Conservation (phyloP, 2,329 filamentous ascomycete species). For the Coniella lustricola region DNA sequence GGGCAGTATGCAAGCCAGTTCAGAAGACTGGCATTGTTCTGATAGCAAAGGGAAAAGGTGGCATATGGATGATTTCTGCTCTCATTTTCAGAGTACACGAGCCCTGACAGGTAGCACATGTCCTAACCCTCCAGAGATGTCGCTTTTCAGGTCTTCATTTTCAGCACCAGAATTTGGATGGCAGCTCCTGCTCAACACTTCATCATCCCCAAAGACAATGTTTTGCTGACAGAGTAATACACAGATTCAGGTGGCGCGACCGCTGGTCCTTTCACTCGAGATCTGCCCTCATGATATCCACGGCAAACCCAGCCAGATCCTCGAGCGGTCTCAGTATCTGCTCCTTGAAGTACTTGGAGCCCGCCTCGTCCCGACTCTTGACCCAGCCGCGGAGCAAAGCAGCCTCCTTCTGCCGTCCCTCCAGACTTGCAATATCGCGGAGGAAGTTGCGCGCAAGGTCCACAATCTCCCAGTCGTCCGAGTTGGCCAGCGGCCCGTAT, state of each 20-base stretch:
- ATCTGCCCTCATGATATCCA: conserved; percentile 35
- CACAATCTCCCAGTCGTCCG: conserved; percentile 39
- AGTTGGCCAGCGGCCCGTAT: conserved; percentile 35
- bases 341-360: conserved; percentile 37
- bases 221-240: not conserved
- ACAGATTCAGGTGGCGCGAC: not conserved
- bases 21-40: no score
- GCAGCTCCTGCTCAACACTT: no score
- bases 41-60: no score
- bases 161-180: no score
- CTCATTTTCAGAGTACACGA: no score
- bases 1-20: no score
- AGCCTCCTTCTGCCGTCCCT: conserved; percentile 38
- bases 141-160: no score
- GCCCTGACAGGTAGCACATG: no score
- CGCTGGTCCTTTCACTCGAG: conserved; percentile 23
- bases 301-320: conserved; percentile 38
- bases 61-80: no score
- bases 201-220: no score
- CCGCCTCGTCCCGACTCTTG: conserved; percentile 31
- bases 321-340: conserved; percentile 42
- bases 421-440: conserved; percentile 39
- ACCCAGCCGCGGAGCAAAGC: conserved; percentile 38
- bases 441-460: conserved; percentile 39
- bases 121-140: no score